These are phyloP conservation scores for Cyclotella choctawhatcheeana DNA, from an alignment of 108 stramenopile species.

Conservation along the genomic window DNA sequence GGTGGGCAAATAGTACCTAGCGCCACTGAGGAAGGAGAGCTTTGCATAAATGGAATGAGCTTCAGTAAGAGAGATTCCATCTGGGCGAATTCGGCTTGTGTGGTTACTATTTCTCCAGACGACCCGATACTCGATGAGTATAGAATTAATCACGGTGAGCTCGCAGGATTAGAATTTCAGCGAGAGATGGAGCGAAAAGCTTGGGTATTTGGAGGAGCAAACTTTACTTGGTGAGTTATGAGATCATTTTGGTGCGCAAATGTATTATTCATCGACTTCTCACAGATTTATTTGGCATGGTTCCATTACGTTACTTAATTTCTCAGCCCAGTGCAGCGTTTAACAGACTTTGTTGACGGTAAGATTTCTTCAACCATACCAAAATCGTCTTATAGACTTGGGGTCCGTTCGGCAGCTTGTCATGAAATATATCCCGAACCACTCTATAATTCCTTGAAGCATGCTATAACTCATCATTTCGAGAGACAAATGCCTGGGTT, in stretches of 20 bases:
- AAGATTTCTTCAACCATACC: slow-evolving; percentile 65
- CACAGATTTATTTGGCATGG: too few species aligned
- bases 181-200: slow-evolving; percentile 89
- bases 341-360: slow-evolving; percentile 86
- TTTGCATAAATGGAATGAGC: slow-evolving; percentile 97
- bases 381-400: slow-evolving; percentile 91
- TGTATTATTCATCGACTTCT: too few species aligned
- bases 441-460: slow-evolving; percentile 72
- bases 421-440: slow-evolving; percentile 90
- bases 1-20: slow-evolving; percentile 93
- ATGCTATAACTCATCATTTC: slow-evolving; percentile 83
- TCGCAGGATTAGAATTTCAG: slow-evolving; percentile 85
- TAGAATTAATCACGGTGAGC: slow-evolving; percentile 61
- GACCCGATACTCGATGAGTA: slow-evolving; percentile 82
- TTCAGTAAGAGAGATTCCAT: slow-evolving; percentile 85
- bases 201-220: slow-evolving; percentile 77
- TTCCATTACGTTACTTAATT: background rate
- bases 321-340: slow-evolving; percentile 90
- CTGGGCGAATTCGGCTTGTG: slow-evolving; percentile 95
- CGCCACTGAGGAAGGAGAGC: slow-evolving; percentile 78
- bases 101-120: slow-evolving; percentile 84
- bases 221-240: too few species aligned
- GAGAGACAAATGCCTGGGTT: slow-evolving; percentile 85
- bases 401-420: slow-evolving; percentile 80
- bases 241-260: too few species aligned